Percentiles rank a stretch among this genome's conserved stretches.
Conservation (phyloP, 2,329 filamentous ascomycete genomes). For the Rhynchosporium secalis region DNA sequence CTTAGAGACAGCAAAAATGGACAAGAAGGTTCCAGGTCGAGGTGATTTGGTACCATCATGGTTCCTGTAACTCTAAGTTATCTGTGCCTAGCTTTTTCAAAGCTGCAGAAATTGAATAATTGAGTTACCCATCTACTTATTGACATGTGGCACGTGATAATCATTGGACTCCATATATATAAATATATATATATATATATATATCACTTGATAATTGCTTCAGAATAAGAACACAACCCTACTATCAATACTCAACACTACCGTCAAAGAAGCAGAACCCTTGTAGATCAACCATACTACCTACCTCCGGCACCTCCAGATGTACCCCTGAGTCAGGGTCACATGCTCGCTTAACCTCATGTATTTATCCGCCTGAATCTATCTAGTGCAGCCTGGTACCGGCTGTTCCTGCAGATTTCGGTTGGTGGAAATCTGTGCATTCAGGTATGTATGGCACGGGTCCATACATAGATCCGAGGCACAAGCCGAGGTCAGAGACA, state of each 20-base stretch:
- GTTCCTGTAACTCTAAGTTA: too few species aligned
- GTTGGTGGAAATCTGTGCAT: neutral
- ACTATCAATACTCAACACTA: neutral
- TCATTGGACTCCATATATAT: too few species aligned
- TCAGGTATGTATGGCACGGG: neutral
- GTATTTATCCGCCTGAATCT: neutral
- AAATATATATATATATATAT: too few species aligned
- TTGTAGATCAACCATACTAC: neutral
- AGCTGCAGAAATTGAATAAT: too few species aligned
- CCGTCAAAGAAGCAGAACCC: neutral
- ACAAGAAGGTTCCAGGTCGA: too few species aligned
- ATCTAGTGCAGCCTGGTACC: neutral
- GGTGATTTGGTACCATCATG: too few species aligned
- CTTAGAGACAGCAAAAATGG: too few species aligned
- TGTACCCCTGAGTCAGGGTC: neutral
- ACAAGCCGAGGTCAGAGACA: neutral
- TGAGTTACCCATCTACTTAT: too few species aligned
- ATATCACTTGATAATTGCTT: too few species aligned
- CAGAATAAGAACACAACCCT: neutral
- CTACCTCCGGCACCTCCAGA: constrained; percentile 1
- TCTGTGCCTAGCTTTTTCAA: too few species aligned
- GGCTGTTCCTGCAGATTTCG: constrained; percentile 5
- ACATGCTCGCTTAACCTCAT: constrained; percentile 1
- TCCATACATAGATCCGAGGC: neutral
- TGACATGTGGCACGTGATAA: too few species aligned